phyloP scores from a whole-genome alignment of 2,329 filamentous ascomycete species.

The Nigrograna mackinnonii region DNA sequence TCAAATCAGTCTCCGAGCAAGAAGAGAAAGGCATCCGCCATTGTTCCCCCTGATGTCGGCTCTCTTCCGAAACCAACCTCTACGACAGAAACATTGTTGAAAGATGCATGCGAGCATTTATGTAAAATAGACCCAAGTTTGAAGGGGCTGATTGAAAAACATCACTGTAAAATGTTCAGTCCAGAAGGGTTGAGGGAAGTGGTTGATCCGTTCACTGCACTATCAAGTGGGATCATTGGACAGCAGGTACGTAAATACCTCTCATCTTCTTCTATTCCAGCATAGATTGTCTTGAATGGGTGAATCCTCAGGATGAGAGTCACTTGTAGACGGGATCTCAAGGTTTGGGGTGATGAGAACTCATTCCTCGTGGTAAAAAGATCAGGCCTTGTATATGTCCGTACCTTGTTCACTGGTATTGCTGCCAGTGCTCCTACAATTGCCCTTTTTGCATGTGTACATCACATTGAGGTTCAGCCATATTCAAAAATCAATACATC shows the following conservation, averaged over 20 bases:
- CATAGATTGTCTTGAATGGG: too few species aligned
- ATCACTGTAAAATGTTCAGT: constrained; percentile 80
- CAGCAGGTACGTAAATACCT: constrained; percentile 64
- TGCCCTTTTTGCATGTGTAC: background rate
- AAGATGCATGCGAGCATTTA: constrained; percentile 76
- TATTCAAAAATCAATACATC: too few species aligned
- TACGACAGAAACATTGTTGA: constrained; percentile 73
- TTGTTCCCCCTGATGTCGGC: constrained; percentile 40
- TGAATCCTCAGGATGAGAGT: too few species aligned
- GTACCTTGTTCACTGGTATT: too few species aligned
- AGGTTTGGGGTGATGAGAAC: too few species aligned
- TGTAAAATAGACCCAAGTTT: constrained; percentile 74
- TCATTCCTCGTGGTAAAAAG: too few species aligned
- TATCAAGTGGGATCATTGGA: constrained; percentile 87
- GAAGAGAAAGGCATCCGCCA: constrained; percentile 44
- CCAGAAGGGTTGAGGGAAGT: constrained; percentile 80
- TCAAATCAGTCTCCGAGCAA: constrained; percentile 38
- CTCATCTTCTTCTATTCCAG: background rate
- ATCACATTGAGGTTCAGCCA: too few species aligned
- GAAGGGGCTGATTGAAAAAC: constrained; percentile 69
- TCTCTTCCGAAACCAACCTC: constrained; percentile 44
- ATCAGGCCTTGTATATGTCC: too few species aligned
- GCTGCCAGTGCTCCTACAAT: too few species aligned
- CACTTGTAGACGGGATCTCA: too few species aligned
- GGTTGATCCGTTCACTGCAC: constrained; percentile 84